These are phyloP conservation scores for Mucor velutinosus DNA, from an alignment of 371 early-diverging fungal species.

Conservation along the genomic window DNA sequence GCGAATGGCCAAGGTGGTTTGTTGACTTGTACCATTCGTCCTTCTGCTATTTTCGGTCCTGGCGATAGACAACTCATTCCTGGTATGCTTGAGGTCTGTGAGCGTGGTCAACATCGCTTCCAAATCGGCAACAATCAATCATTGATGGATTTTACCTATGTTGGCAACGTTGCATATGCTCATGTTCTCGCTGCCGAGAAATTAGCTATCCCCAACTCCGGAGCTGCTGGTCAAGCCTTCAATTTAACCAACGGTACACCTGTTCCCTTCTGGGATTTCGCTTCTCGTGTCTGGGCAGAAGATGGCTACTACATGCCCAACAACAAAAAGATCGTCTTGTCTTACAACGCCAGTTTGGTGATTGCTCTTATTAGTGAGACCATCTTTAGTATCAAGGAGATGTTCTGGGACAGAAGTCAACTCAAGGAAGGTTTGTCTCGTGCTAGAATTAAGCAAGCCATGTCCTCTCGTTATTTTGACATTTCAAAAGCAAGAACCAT, in stretches of 20 bases:
- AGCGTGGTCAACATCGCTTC: constrained; percentile 72
- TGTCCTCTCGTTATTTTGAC: constrained; percentile 80
- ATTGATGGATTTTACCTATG: constrained; percentile 92
- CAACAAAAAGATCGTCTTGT: constrained; percentile 48
- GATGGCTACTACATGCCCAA: constrained; percentile 54
- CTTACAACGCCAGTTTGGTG: constrained; percentile 44
- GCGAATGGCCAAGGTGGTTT: constrained; percentile 74
- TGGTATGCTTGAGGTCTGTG: constrained; percentile 74
- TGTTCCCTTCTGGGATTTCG: constrained; percentile 91
- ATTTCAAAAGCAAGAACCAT: constrained; percentile 76
- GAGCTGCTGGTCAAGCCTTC: constrained; percentile 74
- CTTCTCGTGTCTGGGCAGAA: constrained; percentile 66
- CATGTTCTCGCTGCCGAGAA: constrained; percentile 88
- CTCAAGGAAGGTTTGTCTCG: constrained; percentile 64
- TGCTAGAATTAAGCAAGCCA: constrained; percentile 70
- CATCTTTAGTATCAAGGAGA: constrained; percentile 48
- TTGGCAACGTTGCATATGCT: constrained; percentile 91
- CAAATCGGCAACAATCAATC: constrained; percentile 89
- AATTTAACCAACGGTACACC: constrained; percentile 93
- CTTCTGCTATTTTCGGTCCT: constrained; percentile 94
- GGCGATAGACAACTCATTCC: constrained; percentile 87
- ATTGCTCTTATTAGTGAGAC: constrained; percentile 58
- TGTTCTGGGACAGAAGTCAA: constrained; percentile 47
- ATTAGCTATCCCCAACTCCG: constrained; percentile 48
- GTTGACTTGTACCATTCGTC: constrained; percentile 80